A percentile compares a stretch with the other conserved stretches of the same genome.
Evolutionary conservation across 352 stramenopile species (phyloP).

Genomic region (Pythium aristosporum): DNA sequence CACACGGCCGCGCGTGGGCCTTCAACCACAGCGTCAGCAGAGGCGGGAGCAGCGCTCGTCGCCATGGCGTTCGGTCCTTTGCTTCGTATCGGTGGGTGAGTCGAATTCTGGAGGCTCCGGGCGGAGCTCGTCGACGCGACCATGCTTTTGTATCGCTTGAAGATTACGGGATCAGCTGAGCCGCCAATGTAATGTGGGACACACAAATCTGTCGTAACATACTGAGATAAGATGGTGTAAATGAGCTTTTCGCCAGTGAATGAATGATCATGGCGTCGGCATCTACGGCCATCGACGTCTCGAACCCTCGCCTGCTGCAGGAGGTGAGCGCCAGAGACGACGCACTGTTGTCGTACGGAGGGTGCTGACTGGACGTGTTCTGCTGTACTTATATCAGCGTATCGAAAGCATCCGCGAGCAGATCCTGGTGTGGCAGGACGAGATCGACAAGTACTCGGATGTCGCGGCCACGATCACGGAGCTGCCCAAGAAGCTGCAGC

Average conservation of each 20-base stretch:
- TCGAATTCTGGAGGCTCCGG: background rate
- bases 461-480: slow-evolving; percentile 57
- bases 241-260: background rate
- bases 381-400: slow-evolving; percentile 31
- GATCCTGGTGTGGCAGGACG: slow-evolving; percentile 50
- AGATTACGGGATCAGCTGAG: slow-evolving; percentile 9
- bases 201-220: background rate
- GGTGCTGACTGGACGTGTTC: background rate
- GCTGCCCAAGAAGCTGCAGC: slow-evolving; percentile 75
- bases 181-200: slow-evolving; percentile 12
- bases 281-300: slow-evolving; percentile 29
- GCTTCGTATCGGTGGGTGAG: background rate
- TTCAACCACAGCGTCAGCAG: background rate
- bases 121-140: background rate
- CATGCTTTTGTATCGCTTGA: background rate
- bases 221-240: slow-evolving; percentile 2
- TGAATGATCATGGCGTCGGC: slow-evolving; percentile 20
- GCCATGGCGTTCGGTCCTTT: background rate
- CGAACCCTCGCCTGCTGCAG: slow-evolving; percentile 59
- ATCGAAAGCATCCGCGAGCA: slow-evolving; percentile 57
- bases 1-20: slow-evolving; percentile 66
- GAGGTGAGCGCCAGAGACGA: slow-evolving; percentile 35
- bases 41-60: background rate
- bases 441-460: slow-evolving; percentile 53
- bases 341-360: no score